Evolutionary conservation across 306 rosid species (phyloP).

Genomic region (Medicago arabica): DNA sequence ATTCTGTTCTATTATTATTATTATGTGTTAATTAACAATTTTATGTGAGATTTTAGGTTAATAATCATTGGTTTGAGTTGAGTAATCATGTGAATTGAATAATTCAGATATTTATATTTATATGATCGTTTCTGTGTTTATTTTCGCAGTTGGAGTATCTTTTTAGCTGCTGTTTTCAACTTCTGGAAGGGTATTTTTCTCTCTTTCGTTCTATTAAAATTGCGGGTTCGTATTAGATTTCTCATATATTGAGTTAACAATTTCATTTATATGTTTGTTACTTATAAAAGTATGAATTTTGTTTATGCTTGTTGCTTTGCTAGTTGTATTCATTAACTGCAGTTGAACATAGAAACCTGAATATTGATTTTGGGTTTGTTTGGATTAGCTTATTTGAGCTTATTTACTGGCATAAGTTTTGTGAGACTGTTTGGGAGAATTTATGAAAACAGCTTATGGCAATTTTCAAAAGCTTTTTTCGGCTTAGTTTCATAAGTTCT

Average conservation of each 20-base stretch:
- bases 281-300: too few species aligned
- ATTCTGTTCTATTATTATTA: too few species aligned
- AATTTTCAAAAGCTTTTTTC: too few species aligned
- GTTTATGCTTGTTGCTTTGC: too few species aligned
- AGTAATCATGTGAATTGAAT: conserved; percentile 17
- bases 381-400: too few species aligned
- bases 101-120: background rate
- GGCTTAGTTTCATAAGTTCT: too few species aligned
- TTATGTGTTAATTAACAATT: background rate
- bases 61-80: background rate
- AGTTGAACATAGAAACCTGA: background rate
- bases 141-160: background rate
- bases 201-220: too few species aligned
- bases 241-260: background rate
- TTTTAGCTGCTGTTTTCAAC: background rate
- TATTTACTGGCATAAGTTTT: too few species aligned
- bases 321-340: background rate
- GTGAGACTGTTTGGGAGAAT: too few species aligned
- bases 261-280: background rate
- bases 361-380: too few species aligned
- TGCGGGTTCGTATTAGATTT: too few species aligned
- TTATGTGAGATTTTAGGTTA: background rate
- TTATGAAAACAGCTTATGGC: too few species aligned
- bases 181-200: background rate
- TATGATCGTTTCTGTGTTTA: background rate